Percentiles rank a stretch among this genome's conserved stretches.
Evolutionary conservation across 495 filamentous ascomycete species (phyloP).

Genomic region (Wilcoxina mikolae): DNA sequence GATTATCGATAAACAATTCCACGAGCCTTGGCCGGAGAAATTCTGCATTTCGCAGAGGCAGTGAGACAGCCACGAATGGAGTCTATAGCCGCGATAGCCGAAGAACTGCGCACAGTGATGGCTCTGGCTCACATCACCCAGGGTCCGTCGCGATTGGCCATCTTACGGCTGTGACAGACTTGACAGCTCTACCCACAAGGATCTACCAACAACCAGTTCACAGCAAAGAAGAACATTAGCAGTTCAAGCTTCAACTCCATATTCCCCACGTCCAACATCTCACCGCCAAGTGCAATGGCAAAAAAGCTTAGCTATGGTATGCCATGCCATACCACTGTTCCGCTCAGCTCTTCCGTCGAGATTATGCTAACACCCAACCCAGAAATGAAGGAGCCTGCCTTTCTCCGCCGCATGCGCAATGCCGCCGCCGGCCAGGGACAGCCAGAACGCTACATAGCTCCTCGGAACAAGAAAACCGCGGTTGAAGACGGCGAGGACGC

Average conservation of each 20-base stretch:
- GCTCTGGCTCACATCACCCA: no score
- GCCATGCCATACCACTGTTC: neutral
- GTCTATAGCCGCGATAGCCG: no score
- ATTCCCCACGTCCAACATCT: slow-evolving; percentile 31
- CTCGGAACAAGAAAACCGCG: slow-evolving; percentile 32
- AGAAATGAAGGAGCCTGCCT: slow-evolving; percentile 31
- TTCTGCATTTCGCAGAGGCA: no score
- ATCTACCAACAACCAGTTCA: no score
- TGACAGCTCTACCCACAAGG: no score
- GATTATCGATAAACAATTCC: no score
- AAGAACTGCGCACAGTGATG: no score
- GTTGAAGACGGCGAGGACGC: slow-evolving; percentile 34
- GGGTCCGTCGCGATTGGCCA: no score
- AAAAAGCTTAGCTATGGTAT: slow-evolving; percentile 13
- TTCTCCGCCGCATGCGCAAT: slow-evolving; percentile 32
- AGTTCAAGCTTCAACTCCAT: neutral
- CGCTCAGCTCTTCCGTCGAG: neutral
- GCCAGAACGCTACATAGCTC: slow-evolving; percentile 33
- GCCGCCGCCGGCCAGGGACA: slow-evolving; percentile 29
- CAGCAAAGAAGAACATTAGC: no score
- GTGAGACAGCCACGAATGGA: no score
- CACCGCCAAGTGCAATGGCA: slow-evolving; percentile 13
- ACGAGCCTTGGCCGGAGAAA: no score
- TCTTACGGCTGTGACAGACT: no score
- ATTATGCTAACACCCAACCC: neutral